phyloP scores from a whole-genome alignment of 257 asterid species.

The Handroanthus guayacan region DNA sequence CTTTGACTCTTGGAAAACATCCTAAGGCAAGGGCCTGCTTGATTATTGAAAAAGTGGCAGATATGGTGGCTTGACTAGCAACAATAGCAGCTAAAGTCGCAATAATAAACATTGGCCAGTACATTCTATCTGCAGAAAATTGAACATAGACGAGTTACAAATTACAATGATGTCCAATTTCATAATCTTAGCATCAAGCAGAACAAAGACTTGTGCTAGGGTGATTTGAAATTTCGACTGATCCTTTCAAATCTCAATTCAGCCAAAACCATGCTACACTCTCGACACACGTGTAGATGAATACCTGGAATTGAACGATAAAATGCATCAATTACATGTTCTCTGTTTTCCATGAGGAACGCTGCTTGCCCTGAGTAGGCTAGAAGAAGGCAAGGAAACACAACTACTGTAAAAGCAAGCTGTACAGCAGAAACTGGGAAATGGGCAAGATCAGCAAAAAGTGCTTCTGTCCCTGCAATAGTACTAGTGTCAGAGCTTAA shows the following conservation, averaged over 20 bases:
- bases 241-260: neutral
- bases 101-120: conserved; percentile 79
- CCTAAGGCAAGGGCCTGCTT: conserved; percentile 81
- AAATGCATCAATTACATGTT: conserved; percentile 66
- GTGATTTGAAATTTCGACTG: neutral
- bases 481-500: conserved; percentile 28
- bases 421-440: conserved; percentile 75
- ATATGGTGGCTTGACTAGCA: conserved; percentile 85
- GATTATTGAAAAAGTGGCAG: conserved; percentile 79
- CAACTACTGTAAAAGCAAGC: conserved; percentile 67
- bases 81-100: conserved; percentile 86
- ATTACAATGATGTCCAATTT: conserved; percentile 8
- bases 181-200: neutral
- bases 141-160: conserved; percentile 16
- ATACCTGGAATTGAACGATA: conserved; percentile 83
- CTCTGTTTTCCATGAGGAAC: conserved; percentile 66
- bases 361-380: conserved; percentile 88
- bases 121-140: conserved; percentile 57
- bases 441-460: conserved; percentile 80
- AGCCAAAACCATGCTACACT: conserved; percentile 3
- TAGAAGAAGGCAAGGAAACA: conserved; percentile 78
- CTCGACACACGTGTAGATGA: neutral
- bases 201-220: conserved; percentile 3
- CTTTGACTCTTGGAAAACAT: conserved; percentile 81
- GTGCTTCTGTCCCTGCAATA: conserved; percentile 78